These are phyloP conservation scores for Lactifluus rugatus DNA, from an alignment of 768 basidiomycete species.

Conservation along the genomic window DNA sequence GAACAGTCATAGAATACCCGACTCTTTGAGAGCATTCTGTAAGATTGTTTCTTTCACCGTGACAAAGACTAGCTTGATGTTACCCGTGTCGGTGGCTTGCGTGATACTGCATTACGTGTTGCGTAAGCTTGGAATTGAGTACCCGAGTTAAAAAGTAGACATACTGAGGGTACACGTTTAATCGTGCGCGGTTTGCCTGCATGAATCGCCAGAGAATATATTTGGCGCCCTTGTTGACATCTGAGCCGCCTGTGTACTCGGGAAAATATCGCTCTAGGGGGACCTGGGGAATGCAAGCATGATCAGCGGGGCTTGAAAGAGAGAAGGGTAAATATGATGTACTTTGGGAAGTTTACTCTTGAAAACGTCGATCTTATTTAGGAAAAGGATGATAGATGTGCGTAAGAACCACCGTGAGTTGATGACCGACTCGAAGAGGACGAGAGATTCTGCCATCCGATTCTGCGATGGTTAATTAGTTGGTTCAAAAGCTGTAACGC, in stretches of 20 bases:
- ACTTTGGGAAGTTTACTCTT: constrained; percentile 59
- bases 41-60: constrained; percentile 91
- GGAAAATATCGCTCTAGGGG: constrained; percentile 75
- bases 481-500: background rate
- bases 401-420: constrained; percentile 72
- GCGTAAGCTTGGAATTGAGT: background rate
- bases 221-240: constrained; percentile 91
- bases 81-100: constrained; percentile 82
- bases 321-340: background rate
- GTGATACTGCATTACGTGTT: constrained; percentile 45
- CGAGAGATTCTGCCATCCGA: constrained; percentile 64
- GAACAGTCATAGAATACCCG: constrained; percentile 55
- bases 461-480: constrained; percentile 35
- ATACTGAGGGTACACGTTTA: constrained; percentile 88
- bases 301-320: background rate
- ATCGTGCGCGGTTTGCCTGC: constrained; percentile 74
- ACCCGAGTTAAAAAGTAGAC: constrained; percentile 20
- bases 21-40: constrained; percentile 79
- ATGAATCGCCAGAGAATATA: constrained; percentile 94
- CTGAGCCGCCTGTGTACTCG: constrained; percentile 80
- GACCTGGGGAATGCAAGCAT: constrained; percentile 32
- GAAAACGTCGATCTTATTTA: constrained; percentile 72
- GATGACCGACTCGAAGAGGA: constrained; percentile 69
- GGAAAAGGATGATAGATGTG: constrained; percentile 56
- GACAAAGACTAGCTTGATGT: constrained; percentile 73